Base-by-base conservation (phyloP, 2,329 filamentous ascomycete species). In the Ophiognomonia clavigignenti-juglandacearum region DNA sequence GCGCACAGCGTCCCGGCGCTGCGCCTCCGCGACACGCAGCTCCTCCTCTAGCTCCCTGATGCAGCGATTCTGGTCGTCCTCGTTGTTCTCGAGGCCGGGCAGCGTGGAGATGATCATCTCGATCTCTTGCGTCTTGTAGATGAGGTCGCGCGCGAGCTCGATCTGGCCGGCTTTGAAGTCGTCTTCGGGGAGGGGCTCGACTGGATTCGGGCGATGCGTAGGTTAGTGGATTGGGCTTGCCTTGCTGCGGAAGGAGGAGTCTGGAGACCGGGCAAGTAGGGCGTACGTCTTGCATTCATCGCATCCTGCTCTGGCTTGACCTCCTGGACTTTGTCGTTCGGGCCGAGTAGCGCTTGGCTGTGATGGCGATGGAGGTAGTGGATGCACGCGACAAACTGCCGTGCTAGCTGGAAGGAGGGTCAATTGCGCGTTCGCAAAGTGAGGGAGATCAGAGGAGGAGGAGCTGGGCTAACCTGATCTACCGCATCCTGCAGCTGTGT, bases 401-500 rank as follows among this genome's bases (percentile, higher is more conserved):
- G 80, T 16, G 80, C 78, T 27, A 86, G 75, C 83, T 86, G 51
- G 32, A 41, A 40, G 19, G 29, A 31, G 13, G 18, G 22, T 45
- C 29, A 49, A 41, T 24, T 24, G 16, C 34, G 20, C 23, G 3
- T 4, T 37, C n/a, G n/a, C n/a, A n/a, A n/a, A n/a, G n/a, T n/a
- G n/a, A n/a, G n/a, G n/a, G n/a, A 9, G 13, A 27, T 39, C 11
- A 5, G 13, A 11, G n/a, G 18, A n/a, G 18, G 37, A 50, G 42
- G 29, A 7, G 47, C n/a, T 13, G 39, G 11, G 39, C 66, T 27
- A 69, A 88, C 87, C 75, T 90, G 82, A 60, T 93, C 88, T 51
- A 92, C 80, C 65, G 86, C 84, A 70, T 93, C 87, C 67, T 95
- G 88, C 48, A 93, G 74, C 64, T 93, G 88, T 1, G 88, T 92